Evolutionary conservation across 768 basidiomycete species (phyloP), one percentile per base, ranked within the genome.

Genomic region (Suillus weaverae): DNA sequence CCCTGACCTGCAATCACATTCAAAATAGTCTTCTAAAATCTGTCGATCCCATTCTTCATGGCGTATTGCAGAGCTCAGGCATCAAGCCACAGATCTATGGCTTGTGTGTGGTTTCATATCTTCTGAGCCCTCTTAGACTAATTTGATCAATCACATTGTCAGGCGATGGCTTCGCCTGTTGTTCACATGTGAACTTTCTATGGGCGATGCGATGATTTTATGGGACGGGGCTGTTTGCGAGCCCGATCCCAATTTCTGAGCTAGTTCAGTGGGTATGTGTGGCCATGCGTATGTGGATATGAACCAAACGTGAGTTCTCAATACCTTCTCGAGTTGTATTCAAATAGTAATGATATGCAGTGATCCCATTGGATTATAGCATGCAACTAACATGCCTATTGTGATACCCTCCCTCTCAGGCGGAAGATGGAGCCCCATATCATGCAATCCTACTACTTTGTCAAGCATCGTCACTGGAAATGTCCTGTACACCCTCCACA

Each of bases 51-150:
- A 75, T 86, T 50, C 79, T 99, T 26, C 90, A 88, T 82, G 84
- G 85, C 65, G 82, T 84, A 60, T 81, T 99, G 79, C 89, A 93
- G 68, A 84, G 83, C 41, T 84, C 88, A 43, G 92, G 92, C 7
- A 89, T 99, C 48, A 97, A 99, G 75, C 95, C 96, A 5, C 97
- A 99, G 74, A 91, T 99, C 22, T 99, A 95, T 78, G 95, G 94
- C 63, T 95, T 99, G 91, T 95, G 77, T 75, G 92, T 79, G 11
- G 38, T 65, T 30, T 63, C 22, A 66, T 63, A 3, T 59, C 13
- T 41, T 32, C 26, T 32, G 10, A 5, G 18, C 18, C 48, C 11
- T 63, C 54, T 54, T 44, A 16, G 35, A 26, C 44, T 73, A 53
- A 72, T 55, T 16, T 70, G 48, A 46, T 62, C 32, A 14, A 13